These are phyloP conservation scores for Aspergillus sp. DNA, from an alignment of 2,329 filamentous ascomycete species.

Conservation along the genomic window DNA sequence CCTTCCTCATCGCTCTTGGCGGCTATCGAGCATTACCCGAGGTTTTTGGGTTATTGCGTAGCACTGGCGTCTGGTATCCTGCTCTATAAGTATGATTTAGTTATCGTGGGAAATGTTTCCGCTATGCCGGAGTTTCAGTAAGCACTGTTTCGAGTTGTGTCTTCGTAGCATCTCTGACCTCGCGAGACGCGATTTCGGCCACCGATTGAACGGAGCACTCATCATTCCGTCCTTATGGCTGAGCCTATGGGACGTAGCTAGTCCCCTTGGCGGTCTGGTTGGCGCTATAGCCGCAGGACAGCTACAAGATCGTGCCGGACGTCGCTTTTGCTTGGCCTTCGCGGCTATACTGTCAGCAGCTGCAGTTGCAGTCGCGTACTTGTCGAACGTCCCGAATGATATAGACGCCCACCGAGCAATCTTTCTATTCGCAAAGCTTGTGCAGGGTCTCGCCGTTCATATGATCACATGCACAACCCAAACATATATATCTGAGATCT, in stretches of 20 bases:
- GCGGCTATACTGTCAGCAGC: conserved; percentile 42
- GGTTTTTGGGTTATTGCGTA: conserved; percentile 20
- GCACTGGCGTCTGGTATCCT: conserved; percentile 28
- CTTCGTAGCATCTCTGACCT: neutral
- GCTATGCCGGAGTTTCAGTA: conserved; percentile 26
- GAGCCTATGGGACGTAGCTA: conserved; percentile 47
- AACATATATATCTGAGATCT: conserved; percentile 56
- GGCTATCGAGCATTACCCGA: conserved; percentile 12
- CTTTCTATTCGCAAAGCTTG: conserved; percentile 50
- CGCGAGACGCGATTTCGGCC: conserved; percentile 33
- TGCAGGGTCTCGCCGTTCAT: conserved; percentile 51
- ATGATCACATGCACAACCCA: conserved; percentile 47
- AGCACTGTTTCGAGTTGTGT: neutral
- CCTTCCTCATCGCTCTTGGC: conserved; percentile 3
- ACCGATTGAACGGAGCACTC: conserved; percentile 30
- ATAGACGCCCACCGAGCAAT: conserved; percentile 37
- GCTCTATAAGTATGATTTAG: conserved; percentile 36
- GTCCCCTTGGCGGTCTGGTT: conserved; percentile 42
- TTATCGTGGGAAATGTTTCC: conserved; percentile 32
- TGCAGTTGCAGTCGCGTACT: conserved; percentile 40
- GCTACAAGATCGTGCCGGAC: conserved; percentile 45
- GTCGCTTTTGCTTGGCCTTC: conserved; percentile 38
- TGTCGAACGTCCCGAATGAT: conserved; percentile 32
- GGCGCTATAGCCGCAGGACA: conserved; percentile 43
- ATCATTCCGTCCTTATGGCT: conserved; percentile 50